phyloP scores from a whole-genome alignment of 257 asterid genomes.

The Petunia secreta region DNA sequence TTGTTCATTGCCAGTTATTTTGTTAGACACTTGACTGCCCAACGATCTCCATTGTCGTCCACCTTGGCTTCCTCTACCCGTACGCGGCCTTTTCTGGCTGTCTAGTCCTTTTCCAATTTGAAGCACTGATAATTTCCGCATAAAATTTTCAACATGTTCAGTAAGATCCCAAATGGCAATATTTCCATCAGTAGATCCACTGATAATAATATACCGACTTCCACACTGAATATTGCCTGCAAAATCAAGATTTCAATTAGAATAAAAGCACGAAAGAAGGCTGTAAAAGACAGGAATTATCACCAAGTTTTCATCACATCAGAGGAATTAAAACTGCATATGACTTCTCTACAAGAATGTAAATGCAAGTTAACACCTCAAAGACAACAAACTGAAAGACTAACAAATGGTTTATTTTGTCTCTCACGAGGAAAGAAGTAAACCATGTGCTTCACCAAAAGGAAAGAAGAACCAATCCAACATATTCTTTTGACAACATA shows the following conservation, averaged over 20 bases:
- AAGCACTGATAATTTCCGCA: slow-evolving; percentile 59
- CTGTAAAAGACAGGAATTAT: background rate
- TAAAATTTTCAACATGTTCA: slow-evolving; percentile 66
- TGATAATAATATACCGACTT: slow-evolving; percentile 60
- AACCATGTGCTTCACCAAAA: background rate
- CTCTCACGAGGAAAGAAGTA: background rate
- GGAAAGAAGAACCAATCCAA: slow-evolving; percentile 2
- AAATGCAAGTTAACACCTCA: slow-evolving; percentile 20
- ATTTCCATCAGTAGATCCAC: slow-evolving; percentile 96
- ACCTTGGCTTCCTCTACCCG: slow-evolving; percentile 99
- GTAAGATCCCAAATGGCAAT: slow-evolving; percentile 91
- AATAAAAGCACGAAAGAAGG: background rate
- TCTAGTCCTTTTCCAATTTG: slow-evolving; percentile 58
- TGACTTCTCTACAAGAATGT: background rate
- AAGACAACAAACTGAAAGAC: slow-evolving; percentile 15
- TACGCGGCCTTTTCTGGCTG: slow-evolving; percentile 81
- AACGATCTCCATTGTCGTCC: slow-evolving; percentile 81
- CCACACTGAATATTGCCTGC: slow-evolving; percentile 52
- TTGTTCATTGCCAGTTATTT: slow-evolving; percentile 35
- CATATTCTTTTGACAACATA: slow-evolving; percentile 6
- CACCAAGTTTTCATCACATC: slow-evolving; percentile 13
- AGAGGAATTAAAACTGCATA: background rate
- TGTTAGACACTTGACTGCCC: slow-evolving; percentile 46
- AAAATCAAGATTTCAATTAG: slow-evolving; percentile 30
- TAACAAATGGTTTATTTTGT: slow-evolving; percentile 15